Evolutionary conservation across 2,329 filamentous ascomycete species (phyloP).

Genomic region (Diaporthe sp.): DNA sequence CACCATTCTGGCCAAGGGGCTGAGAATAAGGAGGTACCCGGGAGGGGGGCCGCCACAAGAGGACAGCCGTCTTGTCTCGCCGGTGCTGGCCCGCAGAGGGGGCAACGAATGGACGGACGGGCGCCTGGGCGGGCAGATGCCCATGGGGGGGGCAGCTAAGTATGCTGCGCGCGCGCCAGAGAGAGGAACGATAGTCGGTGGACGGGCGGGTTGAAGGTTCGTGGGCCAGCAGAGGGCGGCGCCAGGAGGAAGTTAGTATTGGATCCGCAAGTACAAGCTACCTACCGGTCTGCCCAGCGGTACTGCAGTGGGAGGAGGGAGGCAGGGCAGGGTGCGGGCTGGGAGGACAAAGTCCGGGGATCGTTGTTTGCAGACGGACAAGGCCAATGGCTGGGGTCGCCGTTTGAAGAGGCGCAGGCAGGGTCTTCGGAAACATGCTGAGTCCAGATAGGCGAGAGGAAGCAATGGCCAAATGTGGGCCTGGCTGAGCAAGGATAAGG

Average conservation of each 20-base stretch:
- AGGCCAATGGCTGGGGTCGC: conserved; percentile 25
- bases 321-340: conserved; percentile 18
- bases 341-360: conserved; percentile 29
- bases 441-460: conserved; percentile 36
- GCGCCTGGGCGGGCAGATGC: background rate
- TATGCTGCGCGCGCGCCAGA: background rate
- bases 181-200: background rate
- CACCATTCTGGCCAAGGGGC: conserved; percentile 20
- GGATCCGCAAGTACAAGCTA: conserved; percentile 8
- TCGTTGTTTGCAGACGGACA: conserved; percentile 30
- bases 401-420: conserved; percentile 31
- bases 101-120: conserved; percentile 2
- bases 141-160: background rate
- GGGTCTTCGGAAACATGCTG: conserved; percentile 37
- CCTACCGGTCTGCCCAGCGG: background rate
- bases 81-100: background rate
- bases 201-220: conserved; percentile 5
- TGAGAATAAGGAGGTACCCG: conserved; percentile 7
- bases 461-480: conserved; percentile 33
- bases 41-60: conserved; percentile 24
- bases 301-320: background rate
- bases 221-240: conserved; percentile 30
- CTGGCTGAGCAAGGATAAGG: conserved; percentile 22
- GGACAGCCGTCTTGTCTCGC: conserved; percentile 13
- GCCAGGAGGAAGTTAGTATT: background rate